Percentiles rank a stretch among this genome's conserved stretches.
phyloP scores from a whole-genome alignment of 1,139 yeast species.

The Trichomonascaceae sp. region DNA sequence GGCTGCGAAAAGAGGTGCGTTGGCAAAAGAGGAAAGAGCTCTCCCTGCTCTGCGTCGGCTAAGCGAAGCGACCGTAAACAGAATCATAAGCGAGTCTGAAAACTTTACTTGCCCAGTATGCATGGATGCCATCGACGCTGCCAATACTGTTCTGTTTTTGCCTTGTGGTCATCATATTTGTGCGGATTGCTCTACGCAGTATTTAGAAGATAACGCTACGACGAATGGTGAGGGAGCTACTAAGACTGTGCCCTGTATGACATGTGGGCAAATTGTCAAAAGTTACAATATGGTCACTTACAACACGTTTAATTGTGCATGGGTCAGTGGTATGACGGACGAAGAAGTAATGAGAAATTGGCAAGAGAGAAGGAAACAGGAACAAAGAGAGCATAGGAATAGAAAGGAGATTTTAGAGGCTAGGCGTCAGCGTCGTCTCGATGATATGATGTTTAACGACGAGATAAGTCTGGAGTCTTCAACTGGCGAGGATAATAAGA shows the following conservation, averaged over 20 bases:
- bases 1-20: constrained; percentile 25
- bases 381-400: constrained; percentile 6
- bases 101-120: constrained; percentile 63
- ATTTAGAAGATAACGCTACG: constrained; percentile 16
- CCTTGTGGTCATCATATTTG: constrained; percentile 33
- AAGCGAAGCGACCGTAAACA: constrained; percentile 16
- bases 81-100: constrained; percentile 19
- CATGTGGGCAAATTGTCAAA: constrained; percentile 19
- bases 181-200: constrained; percentile 26
- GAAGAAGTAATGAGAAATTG: constrained; percentile 17
- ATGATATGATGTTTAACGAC: constrained; percentile 16
- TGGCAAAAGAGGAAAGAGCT: constrained; percentile 14
- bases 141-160: constrained; percentile 32
- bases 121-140: constrained; percentile 49
- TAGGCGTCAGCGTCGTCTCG: constrained; percentile 12
- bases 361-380: constrained; percentile 9
- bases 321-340: constrained; percentile 19
- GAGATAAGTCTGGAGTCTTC: constrained; percentile 6
- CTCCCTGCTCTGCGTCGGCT: constrained; percentile 19
- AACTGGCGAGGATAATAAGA: not conserved
- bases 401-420: constrained; percentile 8
- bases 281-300: constrained; percentile 21
- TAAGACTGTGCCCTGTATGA: constrained; percentile 21
- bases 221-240: constrained; percentile 15
- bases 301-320: constrained; percentile 24